Base-by-base conservation (phyloP, 768 basidiomycete genomes). In the Pseudohyphozyma bogoriensis region DNA sequence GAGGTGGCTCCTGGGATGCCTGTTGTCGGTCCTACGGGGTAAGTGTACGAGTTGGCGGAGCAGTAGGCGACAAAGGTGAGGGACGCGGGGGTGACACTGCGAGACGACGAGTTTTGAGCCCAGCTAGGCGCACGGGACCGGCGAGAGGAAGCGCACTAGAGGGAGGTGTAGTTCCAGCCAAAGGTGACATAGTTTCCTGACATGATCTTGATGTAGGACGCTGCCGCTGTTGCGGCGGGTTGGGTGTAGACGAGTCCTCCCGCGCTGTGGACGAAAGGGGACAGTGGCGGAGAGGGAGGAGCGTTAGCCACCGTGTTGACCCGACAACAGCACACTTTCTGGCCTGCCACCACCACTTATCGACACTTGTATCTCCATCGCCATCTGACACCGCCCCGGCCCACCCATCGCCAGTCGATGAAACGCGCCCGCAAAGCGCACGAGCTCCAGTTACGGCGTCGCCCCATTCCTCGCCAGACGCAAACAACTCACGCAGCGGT, bases 151-250 rank as follows among this genome's bases (percentile, higher is more conserved):
- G 44, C 66, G 71, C 71, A 67, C 66, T 85, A 75, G 44, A 96
- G 76, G 59, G 78, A 78, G 20, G 87, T 88, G 69, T 89, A 80
- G 74, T 89, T 89, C 92, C 90, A 95, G 15, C 80, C 91, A 72
- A 95, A 88, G 26, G 89, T 93, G 71, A 95, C 82, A 61, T 77
- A 75, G 65, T 87, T 79, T 52, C 77, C 78, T 1, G 77, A 76
- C 0, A 88, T 86, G 71, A 95, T 86, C 79, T 91, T 90, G 78
- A 83, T 93, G 77, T 82, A 93, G 28, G 88, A 87, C 4, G 85
- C 84, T 36, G 83, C 80, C 35, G 76, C 78, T 12, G 86, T 85
- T 65, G 83, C 80, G 0, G 87, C 86, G 1, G 91, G 91, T 71
- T 87, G 81, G 45, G 87, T 87, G 71, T 89, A 81, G 60, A 80